Conservation (phyloP, 106 monocot species). For the Phalaenopsis equestris region DNA sequence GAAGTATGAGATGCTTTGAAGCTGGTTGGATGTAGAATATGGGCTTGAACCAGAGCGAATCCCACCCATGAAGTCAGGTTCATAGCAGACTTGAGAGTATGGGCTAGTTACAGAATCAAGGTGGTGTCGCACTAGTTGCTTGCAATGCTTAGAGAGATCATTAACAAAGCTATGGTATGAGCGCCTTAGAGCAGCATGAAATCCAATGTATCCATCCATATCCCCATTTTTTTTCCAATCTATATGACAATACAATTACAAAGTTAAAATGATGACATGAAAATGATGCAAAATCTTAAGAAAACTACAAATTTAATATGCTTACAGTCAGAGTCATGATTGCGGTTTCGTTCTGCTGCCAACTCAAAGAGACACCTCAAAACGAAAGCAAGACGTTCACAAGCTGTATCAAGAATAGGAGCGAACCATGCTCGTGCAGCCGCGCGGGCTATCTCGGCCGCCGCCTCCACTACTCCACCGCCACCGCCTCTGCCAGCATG, state of each 20-base stretch:
- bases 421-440: slow-evolving; percentile 89
- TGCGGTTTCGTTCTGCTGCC: slow-evolving; percentile 64
- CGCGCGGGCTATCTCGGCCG: slow-evolving; percentile 93
- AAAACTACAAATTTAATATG: not conserved
- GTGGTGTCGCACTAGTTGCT: slow-evolving; percentile 84
- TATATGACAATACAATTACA: slow-evolving; percentile 16
- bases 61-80: slow-evolving; percentile 19
- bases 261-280: not conserved
- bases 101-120: slow-evolving; percentile 92
- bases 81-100: slow-evolving; percentile 78
- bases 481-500: slow-evolving; percentile 89
- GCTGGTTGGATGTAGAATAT: slow-evolving; percentile 25
- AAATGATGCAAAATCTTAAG: not conserved
- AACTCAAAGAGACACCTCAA: slow-evolving; percentile 82
- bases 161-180: slow-evolving; percentile 70
- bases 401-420: slow-evolving; percentile 88
- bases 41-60: slow-evolving; percentile 17
- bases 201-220: slow-evolving; percentile 93
- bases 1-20: slow-evolving; percentile 29
- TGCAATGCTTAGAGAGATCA: slow-evolving; percentile 89
- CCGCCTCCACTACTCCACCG: slow-evolving; percentile 72
- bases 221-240: slow-evolving; percentile 45
- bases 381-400: slow-evolving; percentile 88
- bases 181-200: slow-evolving; percentile 77
- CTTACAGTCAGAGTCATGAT: slow-evolving; percentile 61